Percentiles rank a stretch among this genome's conserved stretches.
phyloP scores from a whole-genome alignment of 73 alveolate species.

The Paramecium tetraurelia region DNA sequence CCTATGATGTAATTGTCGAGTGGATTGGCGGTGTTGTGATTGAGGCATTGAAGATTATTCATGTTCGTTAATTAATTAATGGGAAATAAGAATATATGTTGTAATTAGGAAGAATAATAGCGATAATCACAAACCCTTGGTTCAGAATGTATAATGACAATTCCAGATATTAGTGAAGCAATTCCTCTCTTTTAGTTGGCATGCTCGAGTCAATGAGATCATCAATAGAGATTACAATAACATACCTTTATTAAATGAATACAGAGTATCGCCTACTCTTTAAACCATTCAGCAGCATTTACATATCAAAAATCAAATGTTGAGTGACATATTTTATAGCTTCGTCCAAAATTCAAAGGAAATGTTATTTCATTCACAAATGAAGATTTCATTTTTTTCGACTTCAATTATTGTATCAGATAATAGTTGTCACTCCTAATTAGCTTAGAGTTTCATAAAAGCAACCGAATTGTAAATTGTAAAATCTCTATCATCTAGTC shows the following conservation, averaged over 20 bases:
- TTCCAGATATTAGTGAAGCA: background rate
- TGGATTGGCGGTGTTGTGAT: background rate
- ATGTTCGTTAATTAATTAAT: constrained; percentile 2
- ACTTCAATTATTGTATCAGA: background rate
- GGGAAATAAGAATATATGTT: background rate
- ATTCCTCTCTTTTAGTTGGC: background rate
- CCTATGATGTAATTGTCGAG: constrained; percentile 62
- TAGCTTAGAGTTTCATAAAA: background rate
- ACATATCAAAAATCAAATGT: background rate
- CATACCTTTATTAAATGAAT: background rate
- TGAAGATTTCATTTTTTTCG: background rate
- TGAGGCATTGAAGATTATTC: background rate
- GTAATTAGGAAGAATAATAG: background rate
- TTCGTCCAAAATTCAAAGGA: background rate
- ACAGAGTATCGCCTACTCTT: background rate
- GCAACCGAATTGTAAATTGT: background rate
- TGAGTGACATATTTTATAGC: background rate
- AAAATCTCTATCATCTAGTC: background rate
- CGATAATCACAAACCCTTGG: background rate
- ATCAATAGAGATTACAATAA: background rate
- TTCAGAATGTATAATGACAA: background rate
- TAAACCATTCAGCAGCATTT: background rate
- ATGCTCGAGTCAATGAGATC: background rate
- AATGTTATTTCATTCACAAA: background rate
- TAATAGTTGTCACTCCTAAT: background rate